These are phyloP conservation scores for Kentomonas sorsogonicus DNA, from an alignment of 208 protist species.

Conservation along the genomic window DNA sequence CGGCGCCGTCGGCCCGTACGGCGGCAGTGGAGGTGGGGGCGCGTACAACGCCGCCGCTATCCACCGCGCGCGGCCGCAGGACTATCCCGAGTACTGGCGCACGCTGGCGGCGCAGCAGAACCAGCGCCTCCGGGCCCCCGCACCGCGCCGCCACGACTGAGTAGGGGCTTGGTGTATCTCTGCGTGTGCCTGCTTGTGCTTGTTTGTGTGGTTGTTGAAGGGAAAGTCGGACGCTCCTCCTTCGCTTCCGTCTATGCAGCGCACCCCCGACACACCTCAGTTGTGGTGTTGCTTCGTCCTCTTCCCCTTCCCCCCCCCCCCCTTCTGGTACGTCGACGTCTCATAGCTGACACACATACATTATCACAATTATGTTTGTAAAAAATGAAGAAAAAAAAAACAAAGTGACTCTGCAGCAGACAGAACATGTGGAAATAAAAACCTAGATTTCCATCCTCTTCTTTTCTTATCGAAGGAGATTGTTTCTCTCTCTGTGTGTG, in stretches of 20 bases:
- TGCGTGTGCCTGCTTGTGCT: no score
- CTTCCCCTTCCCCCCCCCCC: no score
- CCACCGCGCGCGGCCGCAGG: slow-evolving; percentile 51
- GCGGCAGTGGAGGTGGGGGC: no score
- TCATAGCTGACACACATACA: background rate
- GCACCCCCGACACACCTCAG: no score
- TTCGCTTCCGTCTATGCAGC: no score
- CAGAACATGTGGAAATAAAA: background rate
- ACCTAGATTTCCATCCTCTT: slow-evolving; percentile 1
- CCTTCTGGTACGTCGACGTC: background rate
- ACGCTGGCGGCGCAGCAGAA: slow-evolving; percentile 13
- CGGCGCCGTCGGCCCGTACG: no score
- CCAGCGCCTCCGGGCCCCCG: background rate
- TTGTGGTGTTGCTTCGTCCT: no score
- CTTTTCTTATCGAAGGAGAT: background rate
- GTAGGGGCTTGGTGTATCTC: background rate
- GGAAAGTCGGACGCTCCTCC: no score
- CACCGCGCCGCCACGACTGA: background rate
- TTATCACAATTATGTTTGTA: background rate
- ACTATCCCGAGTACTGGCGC: slow-evolving; percentile 83
- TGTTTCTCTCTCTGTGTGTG: background rate
- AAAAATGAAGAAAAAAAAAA: background rate
- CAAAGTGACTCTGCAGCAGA: background rate
- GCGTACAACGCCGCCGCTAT: slow-evolving; percentile 23
- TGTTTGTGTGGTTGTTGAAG: no score